Percentiles rank a stretch among this genome's conserved stretches.
phyloP scores from a whole-genome alignment of 73 alveolate species.

The Uronychia binucleata region DNA sequence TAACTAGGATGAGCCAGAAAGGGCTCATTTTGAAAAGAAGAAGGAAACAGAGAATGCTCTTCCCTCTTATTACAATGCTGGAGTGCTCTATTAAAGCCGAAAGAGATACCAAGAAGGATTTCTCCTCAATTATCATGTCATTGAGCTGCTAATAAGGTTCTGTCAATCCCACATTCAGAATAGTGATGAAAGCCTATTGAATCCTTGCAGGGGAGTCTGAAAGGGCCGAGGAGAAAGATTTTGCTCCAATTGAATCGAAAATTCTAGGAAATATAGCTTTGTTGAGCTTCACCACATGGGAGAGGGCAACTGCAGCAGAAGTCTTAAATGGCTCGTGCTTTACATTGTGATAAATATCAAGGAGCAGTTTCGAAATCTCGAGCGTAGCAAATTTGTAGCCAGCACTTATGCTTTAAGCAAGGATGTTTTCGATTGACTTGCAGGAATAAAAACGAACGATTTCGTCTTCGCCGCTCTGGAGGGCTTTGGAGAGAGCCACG shows the following conservation, averaged over 20 bases:
- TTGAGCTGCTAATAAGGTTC: conserved; percentile 44
- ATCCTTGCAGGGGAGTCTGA: conserved; percentile 69
- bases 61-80: conserved; percentile 80
- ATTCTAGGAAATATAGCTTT: conserved; percentile 52
- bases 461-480: conserved; percentile 86
- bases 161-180: conserved; percentile 64
- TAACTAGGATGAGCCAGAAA: conserved; percentile 57
- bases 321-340: conserved; percentile 66
- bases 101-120: conserved; percentile 50
- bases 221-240: conserved; percentile 46
- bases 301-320: conserved; percentile 75
- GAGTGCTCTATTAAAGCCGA: conserved; percentile 71
- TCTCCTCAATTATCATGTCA: conserved; percentile 53
- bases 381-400: conserved; percentile 83
- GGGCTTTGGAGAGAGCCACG: conserved; percentile 64
- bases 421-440: conserved; percentile 96
- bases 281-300: conserved; percentile 71
- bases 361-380: conserved; percentile 57
- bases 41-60: conserved; percentile 65
- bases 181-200: conserved; percentile 80
- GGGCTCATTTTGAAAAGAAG: conserved; percentile 70
- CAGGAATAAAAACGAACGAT: conserved; percentile 93
- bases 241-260: conserved; percentile 62
- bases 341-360: conserved; percentile 48
- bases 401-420: conserved; percentile 74